phyloP scores from a whole-genome alignment of 2,329 filamentous ascomycete species.

The Coleophoma cylindrospora region DNA sequence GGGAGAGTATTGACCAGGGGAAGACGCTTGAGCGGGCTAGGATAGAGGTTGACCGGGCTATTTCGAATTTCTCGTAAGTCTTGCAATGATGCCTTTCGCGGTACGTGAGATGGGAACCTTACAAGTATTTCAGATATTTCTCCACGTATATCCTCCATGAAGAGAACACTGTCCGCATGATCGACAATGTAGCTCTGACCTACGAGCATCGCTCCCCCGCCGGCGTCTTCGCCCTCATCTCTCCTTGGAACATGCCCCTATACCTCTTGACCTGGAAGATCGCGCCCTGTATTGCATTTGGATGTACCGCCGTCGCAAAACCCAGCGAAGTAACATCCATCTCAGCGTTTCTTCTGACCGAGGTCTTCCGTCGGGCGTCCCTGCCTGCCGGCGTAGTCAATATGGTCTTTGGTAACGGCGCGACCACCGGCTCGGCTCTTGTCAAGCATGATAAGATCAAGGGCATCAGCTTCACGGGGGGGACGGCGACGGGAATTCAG shows the following conservation, averaged over 20 bases:
- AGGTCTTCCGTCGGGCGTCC: constrained; percentile 19
- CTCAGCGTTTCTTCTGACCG: constrained; percentile 24
- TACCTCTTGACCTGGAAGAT: constrained; percentile 31
- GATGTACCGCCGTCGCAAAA: constrained; percentile 30
- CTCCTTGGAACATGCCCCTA: constrained; percentile 31
- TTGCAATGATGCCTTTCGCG: background rate
- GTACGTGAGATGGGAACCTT: background rate
- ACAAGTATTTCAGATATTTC: constrained; percentile 23
- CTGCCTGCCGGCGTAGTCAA: constrained; percentile 27
- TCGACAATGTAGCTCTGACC: constrained; percentile 26
- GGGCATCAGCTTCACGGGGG: constrained; percentile 29
- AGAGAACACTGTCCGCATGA: constrained; percentile 24
- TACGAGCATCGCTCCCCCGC: constrained; percentile 29
- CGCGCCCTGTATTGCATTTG: constrained; percentile 30
- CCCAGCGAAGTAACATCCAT: constrained; percentile 29
- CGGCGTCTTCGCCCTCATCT: constrained; percentile 29
- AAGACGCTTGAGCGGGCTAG: constrained; percentile 28
- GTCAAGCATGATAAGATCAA: constrained; percentile 21
- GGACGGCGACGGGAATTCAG: constrained; percentile 26
- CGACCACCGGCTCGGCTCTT: constrained; percentile 24
- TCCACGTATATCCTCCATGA: constrained; percentile 30
- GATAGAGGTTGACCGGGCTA: constrained; percentile 27
- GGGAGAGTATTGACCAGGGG: constrained; percentile 31
- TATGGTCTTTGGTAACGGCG: constrained; percentile 27
- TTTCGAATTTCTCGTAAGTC: constrained; percentile 28